phyloP scores from a whole-genome alignment of 306 rosid species.

The Sicyos baderoa region DNA sequence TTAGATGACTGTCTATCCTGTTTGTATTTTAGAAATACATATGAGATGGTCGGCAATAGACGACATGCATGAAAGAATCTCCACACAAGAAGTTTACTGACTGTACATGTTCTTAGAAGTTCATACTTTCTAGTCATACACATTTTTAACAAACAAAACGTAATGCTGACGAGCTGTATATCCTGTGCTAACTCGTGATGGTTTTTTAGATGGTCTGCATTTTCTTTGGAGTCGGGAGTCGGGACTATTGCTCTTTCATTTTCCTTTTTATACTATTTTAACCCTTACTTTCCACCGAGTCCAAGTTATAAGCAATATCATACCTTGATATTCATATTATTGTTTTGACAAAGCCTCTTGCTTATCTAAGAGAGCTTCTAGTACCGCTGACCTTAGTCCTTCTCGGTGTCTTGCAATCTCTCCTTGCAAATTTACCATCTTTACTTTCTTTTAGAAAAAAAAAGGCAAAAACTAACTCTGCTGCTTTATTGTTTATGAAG shows the following conservation, averaged over 20 bases:
- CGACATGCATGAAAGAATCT: neutral
- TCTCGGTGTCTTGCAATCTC: neutral
- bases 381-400: neutral
- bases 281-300: neutral
- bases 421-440: neutral
- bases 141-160: neutral
- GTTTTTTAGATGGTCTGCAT: neutral
- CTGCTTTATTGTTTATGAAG: conserved; percentile 31
- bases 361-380: conserved; percentile 5
- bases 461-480: neutral
- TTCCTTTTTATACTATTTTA: neutral
- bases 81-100: no score
- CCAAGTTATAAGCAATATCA: neutral
- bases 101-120: neutral
- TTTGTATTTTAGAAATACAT: neutral
- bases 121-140: neutral
- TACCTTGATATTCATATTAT: neutral
- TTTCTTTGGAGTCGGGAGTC: neutral
- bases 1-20: neutral
- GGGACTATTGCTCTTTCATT: neutral
- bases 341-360: neutral
- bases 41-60: neutral
- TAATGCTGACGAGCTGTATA: neutral
- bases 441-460: neutral
- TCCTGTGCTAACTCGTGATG: neutral